phyloP scores from a whole-genome alignment of 139 green algal genomes.

The Micractinium sp. region DNA sequence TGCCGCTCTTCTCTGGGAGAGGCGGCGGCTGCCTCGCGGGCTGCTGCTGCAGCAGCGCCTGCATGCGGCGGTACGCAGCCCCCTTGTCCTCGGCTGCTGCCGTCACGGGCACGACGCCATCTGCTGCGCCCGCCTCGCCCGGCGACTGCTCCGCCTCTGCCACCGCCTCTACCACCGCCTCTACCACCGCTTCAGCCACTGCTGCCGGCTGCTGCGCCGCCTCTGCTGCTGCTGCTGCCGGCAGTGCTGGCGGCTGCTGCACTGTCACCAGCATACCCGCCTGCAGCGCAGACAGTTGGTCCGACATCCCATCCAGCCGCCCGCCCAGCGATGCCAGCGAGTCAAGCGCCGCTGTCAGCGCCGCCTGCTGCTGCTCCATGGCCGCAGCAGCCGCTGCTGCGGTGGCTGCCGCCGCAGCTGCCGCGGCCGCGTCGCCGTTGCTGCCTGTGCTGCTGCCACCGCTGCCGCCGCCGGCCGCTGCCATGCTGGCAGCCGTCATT shows the following conservation, averaged over 20 bases:
- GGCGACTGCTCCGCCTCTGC: not conserved
- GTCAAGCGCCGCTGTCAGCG: not conserved
- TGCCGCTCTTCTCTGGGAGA: not conserved
- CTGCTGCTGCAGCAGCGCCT: constrained; percentile 38
- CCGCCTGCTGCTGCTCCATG: constrained; percentile 27
- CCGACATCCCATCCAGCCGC: constrained; percentile 11
- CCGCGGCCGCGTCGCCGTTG: not conserved
- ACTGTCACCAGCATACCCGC: not conserved
- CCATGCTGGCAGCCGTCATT: not conserved
- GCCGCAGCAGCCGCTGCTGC: constrained; percentile 1
- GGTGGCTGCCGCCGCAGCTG: not conserved
- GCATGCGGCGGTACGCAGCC: constrained; percentile 41
- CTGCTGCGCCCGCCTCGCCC: not conserved
- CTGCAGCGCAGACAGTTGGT: constrained; percentile 6
- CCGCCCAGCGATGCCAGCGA: not conserved
- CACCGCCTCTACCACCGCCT: not conserved
- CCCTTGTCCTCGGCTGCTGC: not conserved
- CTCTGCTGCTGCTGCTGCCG: not conserved
- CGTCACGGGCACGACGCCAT: not conserved
- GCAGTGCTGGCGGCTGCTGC: not conserved
- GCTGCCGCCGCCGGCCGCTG: not conserved
- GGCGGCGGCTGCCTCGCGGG: not conserved
- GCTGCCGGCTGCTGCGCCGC: not conserved
- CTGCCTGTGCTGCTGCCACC: constrained; percentile 1
- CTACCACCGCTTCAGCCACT: not conserved